Conservation (phyloP, 176 grass and related monocot genomes). For the Alloteropsis semialata region DNA sequence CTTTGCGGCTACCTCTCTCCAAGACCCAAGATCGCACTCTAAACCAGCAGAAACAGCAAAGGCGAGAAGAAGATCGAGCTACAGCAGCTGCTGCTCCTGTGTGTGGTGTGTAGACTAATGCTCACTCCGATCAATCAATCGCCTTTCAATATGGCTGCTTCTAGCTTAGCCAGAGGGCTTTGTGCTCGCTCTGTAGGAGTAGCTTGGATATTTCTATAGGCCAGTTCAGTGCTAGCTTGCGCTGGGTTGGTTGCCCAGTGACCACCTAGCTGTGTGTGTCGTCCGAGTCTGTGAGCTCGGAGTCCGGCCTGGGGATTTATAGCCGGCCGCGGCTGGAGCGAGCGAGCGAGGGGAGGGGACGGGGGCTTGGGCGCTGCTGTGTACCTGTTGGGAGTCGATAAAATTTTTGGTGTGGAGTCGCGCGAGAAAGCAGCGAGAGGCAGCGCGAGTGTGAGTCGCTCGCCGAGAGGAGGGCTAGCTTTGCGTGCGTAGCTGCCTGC, state of each 20-base stretch:
- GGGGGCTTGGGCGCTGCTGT: background rate
- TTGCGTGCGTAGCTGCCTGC: background rate
- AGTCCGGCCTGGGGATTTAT: slow-evolving; percentile 24
- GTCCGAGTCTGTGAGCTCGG: slow-evolving; percentile 31
- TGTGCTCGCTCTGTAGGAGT: background rate
- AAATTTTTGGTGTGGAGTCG: background rate
- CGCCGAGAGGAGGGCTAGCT: background rate
- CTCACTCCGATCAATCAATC: slow-evolving; percentile 12
- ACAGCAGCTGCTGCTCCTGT: background rate
- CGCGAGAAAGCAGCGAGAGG: background rate
- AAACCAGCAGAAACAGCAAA: background rate
- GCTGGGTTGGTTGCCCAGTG: background rate
- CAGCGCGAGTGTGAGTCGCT: background rate
- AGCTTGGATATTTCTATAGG: slow-evolving; percentile 29
- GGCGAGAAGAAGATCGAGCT: background rate
- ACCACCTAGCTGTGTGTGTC: background rate
- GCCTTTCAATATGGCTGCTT: background rate
- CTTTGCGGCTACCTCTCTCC: too few relatives aligned
- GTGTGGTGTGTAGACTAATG: background rate
- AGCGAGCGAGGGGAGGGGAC: background rate
- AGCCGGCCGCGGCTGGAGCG: slow-evolving; percentile 22
- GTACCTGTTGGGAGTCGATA: background rate
- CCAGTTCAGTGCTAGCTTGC: background rate
- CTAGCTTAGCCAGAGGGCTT: background rate
- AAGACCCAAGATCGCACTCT: background rate